Evolutionary conservation across 2,329 filamentous ascomycete genomes (phyloP).

Genomic region (Pestalotiopsis sp.): DNA sequence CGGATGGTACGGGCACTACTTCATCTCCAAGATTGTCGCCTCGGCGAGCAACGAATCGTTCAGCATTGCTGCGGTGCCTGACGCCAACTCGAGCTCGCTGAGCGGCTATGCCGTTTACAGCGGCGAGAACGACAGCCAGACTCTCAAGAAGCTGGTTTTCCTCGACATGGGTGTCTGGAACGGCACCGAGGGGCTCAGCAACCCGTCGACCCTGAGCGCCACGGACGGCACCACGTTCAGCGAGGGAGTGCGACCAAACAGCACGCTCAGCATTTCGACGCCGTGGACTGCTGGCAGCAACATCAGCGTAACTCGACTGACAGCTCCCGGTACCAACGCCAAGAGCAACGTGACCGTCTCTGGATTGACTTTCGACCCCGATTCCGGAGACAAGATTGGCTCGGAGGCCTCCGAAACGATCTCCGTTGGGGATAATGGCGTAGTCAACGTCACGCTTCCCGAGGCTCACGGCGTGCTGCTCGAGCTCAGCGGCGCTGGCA

Average conservation of each 20-base stretch:
- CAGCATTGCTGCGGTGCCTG: slow-evolving; percentile 30
- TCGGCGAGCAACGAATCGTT: slow-evolving; percentile 12
- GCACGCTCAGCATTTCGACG: slow-evolving; percentile 27
- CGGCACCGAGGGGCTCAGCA: slow-evolving; percentile 32
- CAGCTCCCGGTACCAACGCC: slow-evolving; percentile 34
- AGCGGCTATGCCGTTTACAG: slow-evolving; percentile 33
- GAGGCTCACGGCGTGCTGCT: slow-evolving; percentile 33
- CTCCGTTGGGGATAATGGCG: slow-evolving; percentile 25
- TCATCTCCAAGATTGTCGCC: slow-evolving; percentile 28
- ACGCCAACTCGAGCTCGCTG: slow-evolving; percentile 32
- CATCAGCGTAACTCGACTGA: slow-evolving; percentile 27
- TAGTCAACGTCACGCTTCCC: slow-evolving; percentile 23
- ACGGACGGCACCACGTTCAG: slow-evolving; percentile 30
- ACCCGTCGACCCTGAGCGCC: slow-evolving; percentile 32
- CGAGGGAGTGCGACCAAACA: slow-evolving; percentile 25
- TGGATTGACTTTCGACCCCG: slow-evolving; percentile 30
- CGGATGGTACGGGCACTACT: slow-evolving; percentile 35
- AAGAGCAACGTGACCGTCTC: slow-evolving; percentile 33
- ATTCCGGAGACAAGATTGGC: slow-evolving; percentile 24
- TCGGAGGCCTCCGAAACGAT: slow-evolving; percentile 22
- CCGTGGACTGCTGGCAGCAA: slow-evolving; percentile 26
- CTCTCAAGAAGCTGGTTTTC: slow-evolving; percentile 32
- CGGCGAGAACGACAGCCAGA: slow-evolving; percentile 3
- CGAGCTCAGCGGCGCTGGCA: slow-evolving; percentile 18
- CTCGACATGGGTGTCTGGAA: slow-evolving; percentile 38